phyloP scores from a whole-genome alignment of 2,329 filamentous ascomycete species.

The Colletotrichum navitas region DNA sequence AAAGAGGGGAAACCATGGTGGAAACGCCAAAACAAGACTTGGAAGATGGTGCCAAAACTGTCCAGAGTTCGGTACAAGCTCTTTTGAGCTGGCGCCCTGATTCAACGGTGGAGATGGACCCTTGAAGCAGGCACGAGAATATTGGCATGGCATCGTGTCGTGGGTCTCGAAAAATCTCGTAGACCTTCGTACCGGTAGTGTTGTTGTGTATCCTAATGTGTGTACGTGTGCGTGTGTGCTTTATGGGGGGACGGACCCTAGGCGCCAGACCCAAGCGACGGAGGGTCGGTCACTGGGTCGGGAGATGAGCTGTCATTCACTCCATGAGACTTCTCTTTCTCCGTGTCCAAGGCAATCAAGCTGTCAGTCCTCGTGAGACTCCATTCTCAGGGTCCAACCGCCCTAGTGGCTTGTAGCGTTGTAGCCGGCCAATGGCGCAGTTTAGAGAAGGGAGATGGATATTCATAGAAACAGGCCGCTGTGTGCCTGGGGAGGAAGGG shows the following conservation, averaged over 20 bases:
- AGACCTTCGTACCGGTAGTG: not conserved
- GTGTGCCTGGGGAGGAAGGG: conserved; percentile 13
- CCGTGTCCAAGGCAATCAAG: conserved; percentile 6
- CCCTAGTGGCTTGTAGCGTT: conserved; percentile 25
- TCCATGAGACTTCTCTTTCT: conserved; percentile 16
- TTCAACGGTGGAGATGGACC: conserved; percentile 36
- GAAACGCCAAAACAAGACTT: conserved; percentile 3
- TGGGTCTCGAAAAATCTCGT: conserved; percentile 13
- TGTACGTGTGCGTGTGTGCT: not conserved
- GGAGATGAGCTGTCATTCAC: conserved; percentile 33
- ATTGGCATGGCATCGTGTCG: conserved; percentile 16
- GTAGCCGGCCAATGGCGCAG: conserved; percentile 25
- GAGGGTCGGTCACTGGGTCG: not conserved
- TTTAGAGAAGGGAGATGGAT: conserved; percentile 30
- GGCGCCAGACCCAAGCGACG: conserved; percentile 12
- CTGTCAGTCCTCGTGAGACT: conserved; percentile 30
- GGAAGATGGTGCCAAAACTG: conserved; percentile 5
- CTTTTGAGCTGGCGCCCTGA: conserved; percentile 23
- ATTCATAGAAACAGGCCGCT: conserved; percentile 38
- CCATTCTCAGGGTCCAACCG: conserved; percentile 34
- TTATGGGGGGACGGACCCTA: conserved; percentile 9
- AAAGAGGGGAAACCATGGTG: conserved; percentile 29
- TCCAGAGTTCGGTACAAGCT: conserved; percentile 8
- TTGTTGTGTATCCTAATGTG: conserved; percentile 10
- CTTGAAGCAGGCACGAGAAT: conserved; percentile 30